Percentiles rank a stretch among this genome's conserved stretches.
These are phyloP conservation scores for Plantago rigida DNA, from an alignment of 305 asterid species.

Conservation along the genomic window DNA sequence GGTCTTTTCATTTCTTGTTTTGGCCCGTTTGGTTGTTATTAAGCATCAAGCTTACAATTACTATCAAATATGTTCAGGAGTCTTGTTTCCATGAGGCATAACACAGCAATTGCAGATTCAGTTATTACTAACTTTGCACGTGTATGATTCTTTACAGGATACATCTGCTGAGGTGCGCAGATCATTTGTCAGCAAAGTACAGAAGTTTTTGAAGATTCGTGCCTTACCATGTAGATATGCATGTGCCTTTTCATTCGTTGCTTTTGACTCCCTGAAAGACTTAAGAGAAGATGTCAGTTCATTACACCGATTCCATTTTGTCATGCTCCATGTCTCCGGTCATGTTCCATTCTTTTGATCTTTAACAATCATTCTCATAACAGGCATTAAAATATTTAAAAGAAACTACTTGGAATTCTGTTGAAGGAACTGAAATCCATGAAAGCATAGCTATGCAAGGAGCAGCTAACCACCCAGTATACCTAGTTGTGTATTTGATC, in stretches of 20 bases:
- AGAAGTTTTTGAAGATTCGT: conserved; percentile 48
- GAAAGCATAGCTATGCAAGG: conserved; percentile 35
- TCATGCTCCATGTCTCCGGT: conserved; percentile 18
- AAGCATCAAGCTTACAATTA: background rate
- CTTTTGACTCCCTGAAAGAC: conserved; percentile 45
- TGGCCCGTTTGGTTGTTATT: conserved; percentile 5
- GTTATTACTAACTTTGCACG: conserved; percentile 18
- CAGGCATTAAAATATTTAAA: conserved; percentile 58
- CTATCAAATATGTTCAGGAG: conserved; percentile 14
- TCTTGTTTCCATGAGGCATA: conserved; percentile 19
- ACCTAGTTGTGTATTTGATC: conserved; percentile 61
- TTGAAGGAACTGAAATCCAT: conserved; percentile 42
- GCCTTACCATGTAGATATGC: conserved; percentile 72
- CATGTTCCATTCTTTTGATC: conserved; percentile 20
- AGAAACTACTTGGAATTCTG: conserved; percentile 41
- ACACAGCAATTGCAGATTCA: conserved; percentile 13
- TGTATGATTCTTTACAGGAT: conserved; percentile 45
- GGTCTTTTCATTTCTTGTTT: no score
- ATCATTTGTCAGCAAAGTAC: conserved; percentile 54
- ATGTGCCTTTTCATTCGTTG: conserved; percentile 63
- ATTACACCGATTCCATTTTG: conserved; percentile 20
- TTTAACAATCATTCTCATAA: conserved; percentile 24
- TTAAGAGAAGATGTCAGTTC: conserved; percentile 53
- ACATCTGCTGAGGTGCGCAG: conserved; percentile 44
- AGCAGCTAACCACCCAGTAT: conserved; percentile 54